These are phyloP conservation scores for Talaromyces nanjingensis DNA, from an alignment of 495 filamentous ascomycete genomes.

Conservation along the genomic window DNA sequence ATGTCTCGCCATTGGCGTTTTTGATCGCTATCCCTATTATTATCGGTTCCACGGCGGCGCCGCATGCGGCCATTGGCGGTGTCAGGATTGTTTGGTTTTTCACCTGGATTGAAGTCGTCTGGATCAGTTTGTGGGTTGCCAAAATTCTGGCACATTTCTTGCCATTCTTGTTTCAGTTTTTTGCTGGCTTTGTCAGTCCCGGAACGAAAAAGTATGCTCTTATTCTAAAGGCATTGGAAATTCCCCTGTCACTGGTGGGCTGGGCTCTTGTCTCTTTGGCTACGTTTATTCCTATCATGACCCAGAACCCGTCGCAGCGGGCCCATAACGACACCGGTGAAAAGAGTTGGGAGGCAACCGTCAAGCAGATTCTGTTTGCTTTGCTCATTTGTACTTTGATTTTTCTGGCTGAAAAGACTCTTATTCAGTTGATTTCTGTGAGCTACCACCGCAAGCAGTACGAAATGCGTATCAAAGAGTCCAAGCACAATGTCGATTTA, in stretches of 20 bases:
- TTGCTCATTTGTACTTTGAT: slow-evolving; percentile 70
- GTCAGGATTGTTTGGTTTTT: slow-evolving; percentile 75
- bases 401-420: slow-evolving; percentile 69
- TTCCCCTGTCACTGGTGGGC: slow-evolving; percentile 78
- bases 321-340: slow-evolving; percentile 22
- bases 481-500: slow-evolving; percentile 75
- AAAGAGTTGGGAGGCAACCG: slow-evolving; percentile 48
- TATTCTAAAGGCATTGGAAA: slow-evolving; percentile 71
- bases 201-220: slow-evolving; percentile 89
- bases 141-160: slow-evolving; percentile 75
- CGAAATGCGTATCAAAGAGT: slow-evolving; percentile 75
- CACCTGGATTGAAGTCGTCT: slow-evolving; percentile 85
- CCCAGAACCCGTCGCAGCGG: slow-evolving; percentile 32
- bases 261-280: slow-evolving; percentile 77
- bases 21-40: slow-evolving; percentile 78
- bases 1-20: slow-evolving; percentile 70
- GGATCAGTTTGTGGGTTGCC: slow-evolving; percentile 79
- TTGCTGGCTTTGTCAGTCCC: slow-evolving; percentile 82
- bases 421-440: slow-evolving; percentile 90
- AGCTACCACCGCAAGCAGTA: slow-evolving; percentile 94
- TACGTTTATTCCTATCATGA: slow-evolving; percentile 68
- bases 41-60: slow-evolving; percentile 52
- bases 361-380: slow-evolving; percentile 70
- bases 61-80: slow-evolving; percentile 49
- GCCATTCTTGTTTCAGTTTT: slow-evolving; percentile 77